Evolutionary conservation across 257 asterid genomes (phyloP), one percentile per base, ranked within the genome.

Genomic region (Cruciata laevipes): DNA sequence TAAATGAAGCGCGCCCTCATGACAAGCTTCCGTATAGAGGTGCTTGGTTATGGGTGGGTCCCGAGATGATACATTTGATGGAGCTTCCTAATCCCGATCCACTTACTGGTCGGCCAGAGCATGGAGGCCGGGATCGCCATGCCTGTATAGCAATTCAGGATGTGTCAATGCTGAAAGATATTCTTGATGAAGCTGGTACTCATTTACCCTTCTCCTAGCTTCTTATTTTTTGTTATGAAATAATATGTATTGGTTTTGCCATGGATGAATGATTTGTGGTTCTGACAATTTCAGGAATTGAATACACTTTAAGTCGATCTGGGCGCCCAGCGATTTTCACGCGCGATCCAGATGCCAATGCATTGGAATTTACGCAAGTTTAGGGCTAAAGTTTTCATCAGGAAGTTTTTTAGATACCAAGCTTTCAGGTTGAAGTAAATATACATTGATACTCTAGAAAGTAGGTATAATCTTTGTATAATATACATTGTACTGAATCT

Each of bases 81-180:
- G 98, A 93, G 87, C 98, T 93, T 68, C 97, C 98, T 6, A 92
- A 93, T 81, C 98, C 96, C 0, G 98, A 93, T 63, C 97, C 96
- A 25, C 78, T 83, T 49, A 81, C 88, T 0, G 96, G 96, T n/a
- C 80, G 96, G 38, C 91, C 98, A 3, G 87, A 87, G 71, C 97
- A 93, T 8, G 97, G 95, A 5, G 97, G 98, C 37, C 81, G 96
- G 61, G 97, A 93, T 76, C 93, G 97, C 40, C 98, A 93, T 67
- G 78, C 94, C 73, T 93, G 98, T 83, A 78, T 93, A 58, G 83
- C 90, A n/a, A 88, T 92, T 61, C 84, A 80, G 61, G 86, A 87
- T 61, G 98, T 89, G 71, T 83, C 87, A 65, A 89, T 83, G 74
- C 91, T 92, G 55, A 86, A 92, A 81, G 83, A 74, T 64, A 83